Base-by-base conservation (phyloP, 768 basidiomycete genomes). In the Daedaleopsis nitida region DNA sequence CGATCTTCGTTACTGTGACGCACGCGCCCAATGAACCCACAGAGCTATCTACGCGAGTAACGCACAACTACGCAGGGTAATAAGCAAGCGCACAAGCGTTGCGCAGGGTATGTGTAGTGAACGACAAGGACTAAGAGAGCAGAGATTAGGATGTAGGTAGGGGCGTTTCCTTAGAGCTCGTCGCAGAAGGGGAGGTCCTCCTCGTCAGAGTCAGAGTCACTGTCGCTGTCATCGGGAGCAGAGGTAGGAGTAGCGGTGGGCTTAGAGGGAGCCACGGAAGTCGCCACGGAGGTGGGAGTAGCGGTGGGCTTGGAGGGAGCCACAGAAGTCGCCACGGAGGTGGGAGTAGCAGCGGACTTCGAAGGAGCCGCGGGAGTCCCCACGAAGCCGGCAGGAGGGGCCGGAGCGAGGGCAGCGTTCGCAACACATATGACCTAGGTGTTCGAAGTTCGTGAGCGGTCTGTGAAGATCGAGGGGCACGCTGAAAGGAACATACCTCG, bases 391-490 rank as follows among this genome's bases (percentile, higher is more conserved):
- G 13, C 38, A 43, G 69, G 55, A 19, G 67, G 37, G 16, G 81
- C 73, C 47, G 86, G 86, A 10, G 80, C 77, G 39, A 70, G 65
- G 12, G 80, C 77, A 14, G 64, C 65, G 21, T 65, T 62, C 23
- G 80, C 74, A 49, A 78, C 77, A 64, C 88, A 90, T 44, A 91
- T 68, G 37, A 86, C 85, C 85, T 84, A 45, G 10, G 9, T 9
- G 16, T n/a, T 47, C 6, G 17, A 52, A 14, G 21, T 37, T 19
- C 3, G 2, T 4, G 23, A 32, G 27, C 24, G n/a, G 12, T 32
- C 17, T n/a, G n/a, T n/a, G n/a, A n/a, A 47, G 27, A 35, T 19
- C 47, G 67, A 60, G 59, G 53, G 50, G 44, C n/a, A n/a, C n/a
- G 45, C 14, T 49, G 2, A 53, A 13, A 10, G 5, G 27, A 17